Evolutionary conservation across 306 rosid genomes (phyloP).

Genomic region (Vigna angularis): DNA sequence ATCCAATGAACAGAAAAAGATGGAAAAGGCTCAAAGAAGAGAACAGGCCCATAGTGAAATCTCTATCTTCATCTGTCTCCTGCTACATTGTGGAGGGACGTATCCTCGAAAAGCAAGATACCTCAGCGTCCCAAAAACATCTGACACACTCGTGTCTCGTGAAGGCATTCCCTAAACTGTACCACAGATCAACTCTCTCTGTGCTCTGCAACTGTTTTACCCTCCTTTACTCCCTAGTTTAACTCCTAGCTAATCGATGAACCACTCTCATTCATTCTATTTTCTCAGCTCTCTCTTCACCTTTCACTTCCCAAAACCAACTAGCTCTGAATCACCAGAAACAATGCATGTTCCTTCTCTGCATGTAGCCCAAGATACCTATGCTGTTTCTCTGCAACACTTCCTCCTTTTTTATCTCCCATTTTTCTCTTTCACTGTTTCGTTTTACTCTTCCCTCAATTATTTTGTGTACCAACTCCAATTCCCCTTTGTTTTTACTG

Average conservation of each 20-base stretch:
- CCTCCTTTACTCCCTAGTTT: slow-evolving; percentile 28
- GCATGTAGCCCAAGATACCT: slow-evolving; percentile 18
- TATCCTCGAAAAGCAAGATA: slow-evolving; percentile 70
- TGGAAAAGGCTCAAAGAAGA: background rate
- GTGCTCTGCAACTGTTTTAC: slow-evolving; percentile 35
- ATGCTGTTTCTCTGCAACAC: slow-evolving; percentile 26
- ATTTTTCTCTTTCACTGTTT: slow-evolving; percentile 22
- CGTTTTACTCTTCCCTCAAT: slow-evolving; percentile 44
- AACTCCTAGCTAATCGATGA: slow-evolving; percentile 17
- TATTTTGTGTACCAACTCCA: slow-evolving; percentile 48
- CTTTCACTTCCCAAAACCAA: background rate
- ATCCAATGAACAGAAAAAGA: slow-evolving; percentile 43
- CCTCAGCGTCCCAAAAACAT: slow-evolving; percentile 58
- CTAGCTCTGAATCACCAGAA: slow-evolving; percentile 7
- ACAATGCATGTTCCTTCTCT: slow-evolving; percentile 35
- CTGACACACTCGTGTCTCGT: slow-evolving; percentile 68
- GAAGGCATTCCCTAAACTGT: slow-evolving; percentile 48
- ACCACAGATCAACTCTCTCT: slow-evolving; percentile 29
- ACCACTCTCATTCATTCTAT: slow-evolving; percentile 13
- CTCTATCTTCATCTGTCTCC: slow-evolving; percentile 45
- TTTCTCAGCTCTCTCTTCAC: slow-evolving; percentile 16
- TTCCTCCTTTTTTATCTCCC: slow-evolving; percentile 9
- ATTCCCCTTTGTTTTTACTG: slow-evolving; percentile 39
- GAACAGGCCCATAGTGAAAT: slow-evolving; percentile 37
- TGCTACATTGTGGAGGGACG: slow-evolving; percentile 69